These are phyloP conservation scores for Furcasterigmium sp. DNA, from an alignment of 2,329 filamentous ascomycete species.

Conservation along the genomic window DNA sequence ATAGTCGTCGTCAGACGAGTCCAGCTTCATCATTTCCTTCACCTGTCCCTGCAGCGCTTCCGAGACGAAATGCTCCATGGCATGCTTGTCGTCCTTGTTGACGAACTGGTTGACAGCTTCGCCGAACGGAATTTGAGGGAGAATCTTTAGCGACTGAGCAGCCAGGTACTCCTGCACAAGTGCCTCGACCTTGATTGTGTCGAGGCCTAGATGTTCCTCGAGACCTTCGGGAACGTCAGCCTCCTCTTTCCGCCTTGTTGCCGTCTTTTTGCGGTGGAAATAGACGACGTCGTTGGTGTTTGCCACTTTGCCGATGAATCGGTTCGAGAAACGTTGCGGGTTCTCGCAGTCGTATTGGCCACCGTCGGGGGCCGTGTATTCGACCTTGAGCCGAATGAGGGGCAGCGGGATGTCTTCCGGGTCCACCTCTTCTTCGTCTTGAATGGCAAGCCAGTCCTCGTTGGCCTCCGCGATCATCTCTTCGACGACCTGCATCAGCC, in stretches of 20 bases:
- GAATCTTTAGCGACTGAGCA: constrained; percentile 83
- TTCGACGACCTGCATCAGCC: constrained; percentile 73
- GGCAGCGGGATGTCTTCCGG: constrained; percentile 67
- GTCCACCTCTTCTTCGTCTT: constrained; percentile 55
- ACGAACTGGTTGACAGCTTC: constrained; percentile 92
- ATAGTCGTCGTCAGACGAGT: constrained; percentile 65
- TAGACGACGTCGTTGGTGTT: constrained; percentile 92
- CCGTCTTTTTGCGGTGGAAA: constrained; percentile 85
- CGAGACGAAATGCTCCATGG: constrained; percentile 76
- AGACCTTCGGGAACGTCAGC: constrained; percentile 60
- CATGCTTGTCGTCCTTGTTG: constrained; percentile 90
- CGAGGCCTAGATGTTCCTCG: constrained; percentile 58
- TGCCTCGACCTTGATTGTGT: constrained; percentile 81
- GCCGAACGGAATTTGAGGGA: constrained; percentile 87
- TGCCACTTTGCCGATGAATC: constrained; percentile 84
- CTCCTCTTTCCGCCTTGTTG: constrained; percentile 42
- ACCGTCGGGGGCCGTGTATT: constrained; percentile 80
- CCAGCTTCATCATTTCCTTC: constrained; percentile 61
- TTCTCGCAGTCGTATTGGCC: constrained; percentile 89
- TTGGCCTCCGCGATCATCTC: constrained; percentile 84
- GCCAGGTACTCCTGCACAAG: constrained; percentile 83
- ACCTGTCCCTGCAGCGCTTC: constrained; percentile 68
- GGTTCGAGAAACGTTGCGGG: constrained; percentile 90
- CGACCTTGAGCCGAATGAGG: constrained; percentile 83
- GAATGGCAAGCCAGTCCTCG: constrained; percentile 72